Evolutionary conservation across 768 basidiomycete genomes (phyloP).

Genomic region (Dioszegia aurantiaca): DNA sequence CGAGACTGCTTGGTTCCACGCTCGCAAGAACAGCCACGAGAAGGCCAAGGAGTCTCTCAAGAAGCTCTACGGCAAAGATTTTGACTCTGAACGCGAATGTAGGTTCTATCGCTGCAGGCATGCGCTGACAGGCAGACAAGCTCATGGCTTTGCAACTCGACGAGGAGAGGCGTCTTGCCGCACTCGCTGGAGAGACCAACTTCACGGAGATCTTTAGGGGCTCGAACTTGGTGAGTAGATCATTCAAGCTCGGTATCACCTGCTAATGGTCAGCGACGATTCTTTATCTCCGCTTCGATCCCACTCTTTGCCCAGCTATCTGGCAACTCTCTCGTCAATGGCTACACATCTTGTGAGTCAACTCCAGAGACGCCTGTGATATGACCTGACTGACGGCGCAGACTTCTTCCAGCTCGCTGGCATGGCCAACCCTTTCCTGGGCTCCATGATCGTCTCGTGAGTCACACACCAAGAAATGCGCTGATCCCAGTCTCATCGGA

Average conservation of each 20-base stretch:
- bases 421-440: constrained; percentile 19
- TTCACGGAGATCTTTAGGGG: constrained; percentile 11
- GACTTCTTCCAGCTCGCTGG: constrained; percentile 23
- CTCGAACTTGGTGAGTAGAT: constrained; percentile 5
- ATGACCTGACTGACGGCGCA: neutral
- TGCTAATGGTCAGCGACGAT: neutral
- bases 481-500: constrained; percentile 5
- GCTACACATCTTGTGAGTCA: constrained; percentile 5
- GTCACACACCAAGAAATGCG: neutral
- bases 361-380: too few species aligned
- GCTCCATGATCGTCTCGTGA: constrained; percentile 12
- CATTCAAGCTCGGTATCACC: neutral
- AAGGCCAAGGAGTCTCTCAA: constrained; percentile 14
- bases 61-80: constrained; percentile 16
- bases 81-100: constrained; percentile 18
- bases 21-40: constrained; percentile 11
- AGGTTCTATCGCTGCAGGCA: neutral
- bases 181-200: neutral
- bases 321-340: constrained; percentile 1
- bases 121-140: neutral
- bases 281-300: constrained; percentile 14
- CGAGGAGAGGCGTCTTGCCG: neutral
- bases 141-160: neutral
- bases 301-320: constrained; percentile 5
- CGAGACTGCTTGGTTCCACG: constrained; percentile 16